phyloP scores from a whole-genome alignment of 768 basidiomycete species.

The Tylopilus balloui region DNA sequence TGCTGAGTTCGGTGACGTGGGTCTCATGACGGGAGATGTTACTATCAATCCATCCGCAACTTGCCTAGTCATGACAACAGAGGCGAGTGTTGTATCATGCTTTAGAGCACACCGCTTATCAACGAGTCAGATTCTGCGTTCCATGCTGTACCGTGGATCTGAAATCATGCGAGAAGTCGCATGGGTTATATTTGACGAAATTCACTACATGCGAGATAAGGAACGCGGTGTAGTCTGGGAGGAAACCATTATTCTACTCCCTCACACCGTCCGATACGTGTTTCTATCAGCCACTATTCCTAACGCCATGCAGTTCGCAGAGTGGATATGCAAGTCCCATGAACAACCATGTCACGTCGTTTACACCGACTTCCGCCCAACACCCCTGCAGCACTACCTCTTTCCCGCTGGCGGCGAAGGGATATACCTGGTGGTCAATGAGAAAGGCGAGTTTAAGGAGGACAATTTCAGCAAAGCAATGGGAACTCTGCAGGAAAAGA shows the following conservation, averaged over 20 bases:
- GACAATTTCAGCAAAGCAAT: constrained; percentile 98
- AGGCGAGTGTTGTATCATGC: constrained; percentile 45
- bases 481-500: constrained; percentile 80
- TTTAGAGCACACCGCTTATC: not conserved
- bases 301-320: constrained; percentile 98
- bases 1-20: constrained; percentile 96
- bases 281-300: constrained; percentile 99
- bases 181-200: constrained; percentile 99
- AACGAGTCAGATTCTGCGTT: constrained; percentile 77
- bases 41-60: constrained; percentile 97
- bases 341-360: constrained; percentile 99
- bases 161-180: constrained; percentile 99
- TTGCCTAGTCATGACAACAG: constrained; percentile 98
- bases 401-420: constrained; percentile 97
- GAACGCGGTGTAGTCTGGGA: constrained; percentile 99
- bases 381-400: constrained; percentile 95
- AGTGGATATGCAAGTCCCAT: constrained; percentile 97
- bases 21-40: constrained; percentile 98
- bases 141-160: constrained; percentile 97
- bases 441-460: constrained; percentile 94
- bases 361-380: constrained; percentile 98
- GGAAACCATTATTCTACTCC: constrained; percentile 95
- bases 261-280: constrained; percentile 94
- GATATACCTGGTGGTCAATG: constrained; percentile 97
- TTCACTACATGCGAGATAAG: constrained; percentile 99